A percentile compares a stretch with the other conserved stretches of the same genome.
phyloP scores from a whole-genome alignment of 2,329 filamentous ascomycete genomes.

The Teratosphaeria zuluensis region DNA sequence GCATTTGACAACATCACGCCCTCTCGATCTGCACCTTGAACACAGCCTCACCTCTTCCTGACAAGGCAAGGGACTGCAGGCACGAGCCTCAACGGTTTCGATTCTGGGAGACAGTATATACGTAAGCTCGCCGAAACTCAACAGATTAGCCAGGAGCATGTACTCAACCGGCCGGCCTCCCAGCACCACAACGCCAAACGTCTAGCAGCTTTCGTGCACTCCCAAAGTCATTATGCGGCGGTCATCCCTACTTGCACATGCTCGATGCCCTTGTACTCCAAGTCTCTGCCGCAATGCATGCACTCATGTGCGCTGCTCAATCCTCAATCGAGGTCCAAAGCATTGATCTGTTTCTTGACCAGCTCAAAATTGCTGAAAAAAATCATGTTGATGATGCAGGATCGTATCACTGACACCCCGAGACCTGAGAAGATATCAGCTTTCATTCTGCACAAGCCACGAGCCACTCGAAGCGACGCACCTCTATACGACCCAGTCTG shows the following conservation, averaged over 20 bases:
- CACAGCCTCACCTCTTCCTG: too few relatives aligned
- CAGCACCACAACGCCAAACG: too few relatives aligned
- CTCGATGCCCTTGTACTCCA: not conserved
- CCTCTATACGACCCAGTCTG: constrained; percentile 72
- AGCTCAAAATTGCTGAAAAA: constrained; percentile 87
- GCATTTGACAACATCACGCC: too few relatives aligned
- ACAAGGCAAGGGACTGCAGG: too few relatives aligned
- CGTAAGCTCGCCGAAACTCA: too few relatives aligned
- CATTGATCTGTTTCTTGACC: constrained; percentile 53
- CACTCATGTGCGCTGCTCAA: not conserved
- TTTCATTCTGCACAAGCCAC: not conserved
- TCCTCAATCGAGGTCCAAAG: constrained; percentile 12
- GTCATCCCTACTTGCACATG: not conserved
- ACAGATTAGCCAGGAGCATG: too few relatives aligned
- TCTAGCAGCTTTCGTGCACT: too few relatives aligned
- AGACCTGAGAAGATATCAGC: constrained; percentile 34
- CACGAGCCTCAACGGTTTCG: too few relatives aligned
- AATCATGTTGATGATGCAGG: constrained; percentile 74
- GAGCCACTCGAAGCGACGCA: constrained; percentile 12
- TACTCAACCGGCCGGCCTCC: too few relatives aligned
- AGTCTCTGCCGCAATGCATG: not conserved
- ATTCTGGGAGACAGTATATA: too few relatives aligned
- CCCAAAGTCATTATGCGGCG: too few relatives aligned
- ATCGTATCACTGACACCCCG: constrained; percentile 72
- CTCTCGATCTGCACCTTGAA: too few relatives aligned